phyloP scores from a whole-genome alignment of 2,329 filamentous ascomycete species.

The Aspergillus uvarum region DNA sequence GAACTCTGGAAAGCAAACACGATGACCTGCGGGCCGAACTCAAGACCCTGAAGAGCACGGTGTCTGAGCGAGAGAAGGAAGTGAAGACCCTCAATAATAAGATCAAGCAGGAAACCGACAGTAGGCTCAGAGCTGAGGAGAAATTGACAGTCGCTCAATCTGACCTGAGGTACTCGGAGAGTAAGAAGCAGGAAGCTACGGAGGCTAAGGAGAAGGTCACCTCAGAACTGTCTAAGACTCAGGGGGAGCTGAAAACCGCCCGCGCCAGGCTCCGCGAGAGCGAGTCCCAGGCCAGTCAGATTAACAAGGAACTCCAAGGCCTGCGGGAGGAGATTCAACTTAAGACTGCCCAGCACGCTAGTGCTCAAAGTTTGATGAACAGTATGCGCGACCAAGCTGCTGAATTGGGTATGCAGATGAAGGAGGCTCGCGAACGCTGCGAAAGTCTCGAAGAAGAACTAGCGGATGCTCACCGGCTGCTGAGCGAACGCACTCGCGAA shows the following conservation, averaged over 20 bases:
- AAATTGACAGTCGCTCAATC: slow-evolving; percentile 70
- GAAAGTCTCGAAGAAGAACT: slow-evolving; percentile 92
- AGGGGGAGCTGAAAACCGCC: slow-evolving; percentile 65
- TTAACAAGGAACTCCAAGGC: slow-evolving; percentile 66
- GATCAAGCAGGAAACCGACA: slow-evolving; percentile 70
- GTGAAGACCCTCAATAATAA: slow-evolving; percentile 76
- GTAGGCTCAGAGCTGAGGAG: slow-evolving; percentile 74
- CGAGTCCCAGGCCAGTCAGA: slow-evolving; percentile 69
- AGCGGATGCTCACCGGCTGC: slow-evolving; percentile 78
- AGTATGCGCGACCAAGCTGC: slow-evolving; percentile 92
- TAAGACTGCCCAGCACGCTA: slow-evolving; percentile 81
- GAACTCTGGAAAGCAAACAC: slow-evolving; percentile 76
- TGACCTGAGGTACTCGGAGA: slow-evolving; percentile 74
- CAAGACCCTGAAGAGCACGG: slow-evolving; percentile 65
- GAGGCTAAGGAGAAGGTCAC: slow-evolving; percentile 70
- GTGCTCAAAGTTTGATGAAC: slow-evolving; percentile 78
- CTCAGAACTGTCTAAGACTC: slow-evolving; percentile 67
- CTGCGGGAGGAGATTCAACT: slow-evolving; percentile 79
- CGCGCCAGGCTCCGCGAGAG: slow-evolving; percentile 66
- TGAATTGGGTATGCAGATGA: slow-evolving; percentile 86
- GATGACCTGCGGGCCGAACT: slow-evolving; percentile 78
- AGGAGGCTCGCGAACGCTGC: slow-evolving; percentile 77
- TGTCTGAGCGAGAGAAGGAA: slow-evolving; percentile 73
- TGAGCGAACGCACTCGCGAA: slow-evolving; percentile 85
- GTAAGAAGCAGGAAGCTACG: slow-evolving; percentile 73